Conservation (phyloP, 352 stramenopile species). For the Phytophthora sojae region DNA sequence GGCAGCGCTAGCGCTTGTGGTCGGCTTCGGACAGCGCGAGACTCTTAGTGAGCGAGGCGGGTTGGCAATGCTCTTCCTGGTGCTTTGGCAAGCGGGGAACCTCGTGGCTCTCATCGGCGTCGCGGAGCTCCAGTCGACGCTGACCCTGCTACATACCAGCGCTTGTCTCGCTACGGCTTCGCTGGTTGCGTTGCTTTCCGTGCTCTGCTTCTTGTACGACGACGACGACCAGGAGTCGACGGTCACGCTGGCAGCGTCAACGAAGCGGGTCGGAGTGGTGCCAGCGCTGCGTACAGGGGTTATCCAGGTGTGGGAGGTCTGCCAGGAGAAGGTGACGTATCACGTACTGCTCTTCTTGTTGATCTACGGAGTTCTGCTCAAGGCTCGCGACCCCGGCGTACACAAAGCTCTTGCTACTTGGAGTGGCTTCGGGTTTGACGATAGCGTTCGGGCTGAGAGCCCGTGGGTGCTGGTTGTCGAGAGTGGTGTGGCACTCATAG, state of each 20-base stretch:
- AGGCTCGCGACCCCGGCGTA: constrained; percentile 47
- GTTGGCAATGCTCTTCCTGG: constrained; percentile 51
- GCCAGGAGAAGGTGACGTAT: constrained; percentile 61
- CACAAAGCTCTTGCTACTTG: constrained; percentile 43
- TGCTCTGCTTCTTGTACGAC: constrained; percentile 51
- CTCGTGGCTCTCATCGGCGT: constrained; percentile 35
- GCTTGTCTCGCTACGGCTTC: constrained; percentile 15
- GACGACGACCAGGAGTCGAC: constrained; percentile 29
- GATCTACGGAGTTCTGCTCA: constrained; percentile 46
- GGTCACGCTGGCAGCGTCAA: constrained; percentile 23
- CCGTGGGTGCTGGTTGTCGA: constrained; percentile 37
- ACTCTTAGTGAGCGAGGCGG: constrained; percentile 51
- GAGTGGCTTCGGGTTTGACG: constrained; percentile 34
- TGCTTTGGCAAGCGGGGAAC: constrained; percentile 49
- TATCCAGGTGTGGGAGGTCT: constrained; percentile 59
- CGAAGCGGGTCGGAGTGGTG: constrained; percentile 31
- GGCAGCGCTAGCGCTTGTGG: constrained; percentile 47
- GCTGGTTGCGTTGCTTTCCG: constrained; percentile 37
- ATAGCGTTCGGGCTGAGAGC: constrained; percentile 4
- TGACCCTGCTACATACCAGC: constrained; percentile 22
- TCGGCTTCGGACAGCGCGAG: constrained; percentile 66
- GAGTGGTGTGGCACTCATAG: constrained; percentile 38
- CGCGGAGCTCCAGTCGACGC: constrained; percentile 32
- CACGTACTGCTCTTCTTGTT: constrained; percentile 61
- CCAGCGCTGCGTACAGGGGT: constrained; percentile 33